Evolutionary conservation across 345 rosid genomes (phyloP), one percentile per base, ranked within the genome.

Genomic region (Psidium guajava): DNA sequence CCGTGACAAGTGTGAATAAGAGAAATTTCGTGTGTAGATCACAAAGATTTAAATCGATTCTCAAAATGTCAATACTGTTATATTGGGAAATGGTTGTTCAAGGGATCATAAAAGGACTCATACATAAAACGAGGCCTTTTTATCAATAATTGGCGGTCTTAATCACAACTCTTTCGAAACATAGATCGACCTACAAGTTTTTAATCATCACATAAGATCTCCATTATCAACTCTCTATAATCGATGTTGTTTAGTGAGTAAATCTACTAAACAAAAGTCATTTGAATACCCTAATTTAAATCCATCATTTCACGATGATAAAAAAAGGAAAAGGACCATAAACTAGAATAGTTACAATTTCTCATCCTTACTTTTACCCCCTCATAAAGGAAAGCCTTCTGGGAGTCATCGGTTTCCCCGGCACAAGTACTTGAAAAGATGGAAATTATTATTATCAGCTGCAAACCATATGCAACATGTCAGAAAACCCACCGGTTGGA

Each of bases 101-200:
- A 64, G 3, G 0, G 6, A 28, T 64, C 42, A 15, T 0, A 64
- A 64, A 16, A 16, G 22, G 24, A 32, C 44, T 32, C 6, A 0
- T 0, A 15, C 40, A 1, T 32, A 32, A 16, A 18, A 3, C 16
- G 16, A 69, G 12, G 77, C 13, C 13, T n/a, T 32, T 69, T 13
- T 69, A 4, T 32, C 12, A 0, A 69, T 0, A 0, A 69, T 69
- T 20, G 13, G 77, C 5, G 24, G 47, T 3, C 77, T 69, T 69
- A 36, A 69, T 69, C 0, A 32, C 24, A 16, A 18, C 8, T 8
- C 9, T 32, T 69, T 69, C 47, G 6, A 32, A 69, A 69, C 24
- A 16, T 32, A 69, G 47, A 69, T 10, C 22, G 0, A 16, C 24
- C 12, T 0, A 0, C 8, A 16, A 7, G 22, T 32, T 64, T 64